Evolutionary conservation across 2,329 filamentous ascomycete genomes (phyloP).

Genomic region (Colletotrichum spaethianum): DNA sequence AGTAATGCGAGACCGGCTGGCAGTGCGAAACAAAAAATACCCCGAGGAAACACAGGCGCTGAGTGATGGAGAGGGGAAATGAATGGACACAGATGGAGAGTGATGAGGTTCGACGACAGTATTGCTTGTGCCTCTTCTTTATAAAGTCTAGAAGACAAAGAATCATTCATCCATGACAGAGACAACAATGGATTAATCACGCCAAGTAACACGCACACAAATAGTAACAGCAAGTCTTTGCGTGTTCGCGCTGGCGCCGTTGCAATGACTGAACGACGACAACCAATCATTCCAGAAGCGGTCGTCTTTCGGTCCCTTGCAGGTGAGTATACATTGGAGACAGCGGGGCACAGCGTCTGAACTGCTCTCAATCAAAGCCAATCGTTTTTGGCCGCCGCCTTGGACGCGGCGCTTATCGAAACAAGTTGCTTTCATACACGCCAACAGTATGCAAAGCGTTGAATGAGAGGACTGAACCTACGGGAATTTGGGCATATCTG

Average conservation of each 20-base stretch:
- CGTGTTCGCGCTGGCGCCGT: background rate
- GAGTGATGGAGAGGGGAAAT: background rate
- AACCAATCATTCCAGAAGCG: constrained; percentile 18
- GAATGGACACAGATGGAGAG: background rate
- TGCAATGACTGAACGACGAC: constrained; percentile 8
- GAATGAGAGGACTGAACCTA: background rate
- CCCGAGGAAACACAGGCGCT: constrained; percentile 10
- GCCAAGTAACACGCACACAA: constrained; percentile 8
- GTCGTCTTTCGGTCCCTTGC: background rate
- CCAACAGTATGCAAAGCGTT: background rate
- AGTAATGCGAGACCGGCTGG: constrained; percentile 3
- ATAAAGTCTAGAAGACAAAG: constrained; percentile 23
- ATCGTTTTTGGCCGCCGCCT: constrained; percentile 17
- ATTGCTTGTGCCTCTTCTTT: constrained; percentile 5
- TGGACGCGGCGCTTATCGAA: constrained; percentile 38
- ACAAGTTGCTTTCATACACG: constrained; percentile 53
- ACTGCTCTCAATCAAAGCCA: constrained; percentile 26
- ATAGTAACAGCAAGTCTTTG: constrained; percentile 11
- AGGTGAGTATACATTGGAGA: constrained; percentile 5
- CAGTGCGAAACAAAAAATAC: constrained; percentile 17
- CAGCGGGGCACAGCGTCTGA: constrained; percentile 19
- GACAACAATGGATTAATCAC: constrained; percentile 20
- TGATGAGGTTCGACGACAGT: background rate
- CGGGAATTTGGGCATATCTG: background rate
- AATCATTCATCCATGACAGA: constrained; percentile 5